Evolutionary conservation across 2,329 filamentous ascomycete genomes (phyloP), one percentile per base, ranked within the genome.

Genomic region (Orbilia brochopaga): DNA sequence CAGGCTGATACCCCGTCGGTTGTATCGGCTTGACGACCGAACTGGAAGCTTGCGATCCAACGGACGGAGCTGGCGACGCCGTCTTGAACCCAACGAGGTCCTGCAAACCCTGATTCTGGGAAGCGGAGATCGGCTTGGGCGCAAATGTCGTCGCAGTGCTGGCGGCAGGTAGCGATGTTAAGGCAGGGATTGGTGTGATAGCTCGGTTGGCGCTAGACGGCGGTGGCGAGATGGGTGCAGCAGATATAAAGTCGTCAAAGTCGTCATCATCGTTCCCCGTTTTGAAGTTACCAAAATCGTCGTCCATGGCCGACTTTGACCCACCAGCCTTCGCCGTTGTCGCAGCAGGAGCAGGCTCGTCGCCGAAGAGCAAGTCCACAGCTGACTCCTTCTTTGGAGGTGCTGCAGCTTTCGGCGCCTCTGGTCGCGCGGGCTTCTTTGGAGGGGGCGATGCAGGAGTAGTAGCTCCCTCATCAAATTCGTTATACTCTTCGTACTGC

Each of bases 241-340:
- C 93, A 19, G 92, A 96, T 80, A 96, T 91, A 83, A 97, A 97
- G 78, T 99, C 94, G 78, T 97, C 94, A 78, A 97, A 97, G 74
- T 97, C 94, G 75, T 96, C 92, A 74, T 97, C 93, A 73, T 90
- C 88, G 57, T 86, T 87, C 46, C 82, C 82, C 30, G 80, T 80
- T 55, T 75, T 75, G 77, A 48, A 81, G 78, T 80, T 79, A 42
- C 80, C 81, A 75, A 82, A 80, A 62, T 80, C 80, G 74, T 81
- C 80, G 21, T 80, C 79, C 24, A 81, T 78, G 6, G 81, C 79
- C 35, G 80, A 76, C 23, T 80, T 77, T 19, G 80, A 78, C 67
- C 81, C 77, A 51, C 51, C 81, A 74, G 80, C 74, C 79, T 82
- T 82, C 3, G 83, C 78, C 7, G 81, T 77, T 5, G 83, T 79